Conservation (phyloP, 2,329 filamentous ascomycete species). For the Clonostachys byssicola region DNA sequence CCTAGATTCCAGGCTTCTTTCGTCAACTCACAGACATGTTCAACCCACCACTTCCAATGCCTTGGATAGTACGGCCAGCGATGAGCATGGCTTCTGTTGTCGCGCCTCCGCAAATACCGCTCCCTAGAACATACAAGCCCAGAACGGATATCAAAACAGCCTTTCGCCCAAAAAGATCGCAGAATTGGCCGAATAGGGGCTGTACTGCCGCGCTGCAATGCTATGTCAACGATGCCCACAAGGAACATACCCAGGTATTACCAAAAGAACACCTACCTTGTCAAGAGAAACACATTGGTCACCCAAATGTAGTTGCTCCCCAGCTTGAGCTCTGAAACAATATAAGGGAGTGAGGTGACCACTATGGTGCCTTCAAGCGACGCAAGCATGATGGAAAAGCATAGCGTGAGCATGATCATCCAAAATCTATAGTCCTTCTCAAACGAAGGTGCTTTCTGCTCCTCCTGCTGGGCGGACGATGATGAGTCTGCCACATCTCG, state of each 20-base stretch:
- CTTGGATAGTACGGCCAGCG: slow-evolving; percentile 39
- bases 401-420: not conserved
- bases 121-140: slow-evolving; percentile 3
- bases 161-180: slow-evolving; percentile 16
- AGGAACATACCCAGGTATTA: not conserved
- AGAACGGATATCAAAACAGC: slow-evolving; percentile 6
- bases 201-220: slow-evolving; percentile 26
- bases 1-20: not conserved
- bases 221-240: not conserved
- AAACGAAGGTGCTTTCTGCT: not conserved
- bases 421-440: slow-evolving; percentile 2
- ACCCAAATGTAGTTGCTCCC: slow-evolving; percentile 16
- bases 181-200: slow-evolving; percentile 14
- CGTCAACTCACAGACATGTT: slow-evolving; percentile 10
- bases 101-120: slow-evolving; percentile 26
- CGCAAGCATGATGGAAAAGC: slow-evolving; percentile 9
- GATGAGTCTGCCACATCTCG: too few relatives aligned
- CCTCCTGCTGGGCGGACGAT: too few relatives aligned
- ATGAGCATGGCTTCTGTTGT: slow-evolving; percentile 2
- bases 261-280: slow-evolving; percentile 2
- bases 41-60: slow-evolving; percentile 30
- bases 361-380: slow-evolving; percentile 19
- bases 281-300: slow-evolving; percentile 12
- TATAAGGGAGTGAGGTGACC: slow-evolving; percentile 20
- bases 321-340: slow-evolving; percentile 10